Percentiles rank a stretch among this genome's conserved stretches.
Evolutionary conservation across 108 stramenopile species (phyloP).

Genomic region (Nitzschia palea): DNA sequence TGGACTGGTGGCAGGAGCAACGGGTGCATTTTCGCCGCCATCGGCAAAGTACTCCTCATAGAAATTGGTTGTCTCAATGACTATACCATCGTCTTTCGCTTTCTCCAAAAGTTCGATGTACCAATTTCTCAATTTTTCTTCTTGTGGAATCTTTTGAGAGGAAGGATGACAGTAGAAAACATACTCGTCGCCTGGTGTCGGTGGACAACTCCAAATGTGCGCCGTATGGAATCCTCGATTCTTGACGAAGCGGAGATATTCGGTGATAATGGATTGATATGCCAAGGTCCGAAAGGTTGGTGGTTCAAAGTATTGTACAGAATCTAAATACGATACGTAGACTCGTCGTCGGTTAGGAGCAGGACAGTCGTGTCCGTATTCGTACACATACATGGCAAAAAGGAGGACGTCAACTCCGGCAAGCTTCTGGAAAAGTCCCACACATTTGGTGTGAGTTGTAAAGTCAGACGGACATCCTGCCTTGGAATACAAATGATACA

Average conservation of each 20-base stretch:
- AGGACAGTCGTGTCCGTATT: constrained; percentile 93
- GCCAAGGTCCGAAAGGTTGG: constrained; percentile 72
- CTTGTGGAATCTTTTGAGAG: constrained; percentile 77
- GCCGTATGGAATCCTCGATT: constrained; percentile 95
- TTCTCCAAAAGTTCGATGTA: constrained; percentile 85
- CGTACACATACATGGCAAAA: constrained; percentile 97
- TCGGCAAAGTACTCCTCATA: constrained; percentile 87
- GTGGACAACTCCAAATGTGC: constrained; percentile 98
- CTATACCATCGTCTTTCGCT: constrained; percentile 75
- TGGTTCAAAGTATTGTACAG: constrained; percentile 93
- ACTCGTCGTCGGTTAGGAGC: constrained; percentile 91
- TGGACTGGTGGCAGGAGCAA: constrained; percentile 41
- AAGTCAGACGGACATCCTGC: constrained; percentile 80
- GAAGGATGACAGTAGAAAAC: constrained; percentile 90
- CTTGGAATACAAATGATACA: constrained; percentile 61
- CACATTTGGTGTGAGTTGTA: constrained; percentile 88
- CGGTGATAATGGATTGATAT: constrained; percentile 89
- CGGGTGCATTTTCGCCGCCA: constrained; percentile 35
- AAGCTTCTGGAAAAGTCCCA: constrained; percentile 91
- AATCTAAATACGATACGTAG: constrained; percentile 96
- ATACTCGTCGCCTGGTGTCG: constrained; percentile 94
- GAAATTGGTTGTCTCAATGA: constrained; percentile 68
- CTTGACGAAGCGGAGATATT: constrained; percentile 93
- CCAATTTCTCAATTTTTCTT: constrained; percentile 91
- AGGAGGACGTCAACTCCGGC: constrained; percentile 95